Percentiles rank a stretch among this genome's conserved stretches.
Evolutionary conservation across 257 asterid genomes (phyloP).

Genomic region (Solanum boliviense): DNA sequence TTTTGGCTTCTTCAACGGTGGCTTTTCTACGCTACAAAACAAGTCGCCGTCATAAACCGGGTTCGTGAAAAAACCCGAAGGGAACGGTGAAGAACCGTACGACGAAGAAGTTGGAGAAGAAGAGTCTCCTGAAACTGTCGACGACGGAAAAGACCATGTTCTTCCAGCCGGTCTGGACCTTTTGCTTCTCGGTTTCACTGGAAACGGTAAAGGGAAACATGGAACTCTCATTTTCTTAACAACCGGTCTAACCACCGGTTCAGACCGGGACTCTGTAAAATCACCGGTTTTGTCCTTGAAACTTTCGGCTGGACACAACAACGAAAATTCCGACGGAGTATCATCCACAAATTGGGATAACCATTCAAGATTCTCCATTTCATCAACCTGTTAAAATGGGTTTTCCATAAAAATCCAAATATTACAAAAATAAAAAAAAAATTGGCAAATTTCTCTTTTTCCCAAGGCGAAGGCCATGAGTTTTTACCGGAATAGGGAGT

Average conservation of each 20-base stretch:
- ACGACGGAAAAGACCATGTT: constrained; percentile 35
- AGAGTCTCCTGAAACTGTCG: constrained; percentile 29
- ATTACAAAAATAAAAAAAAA: background rate
- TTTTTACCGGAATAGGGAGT: constrained; percentile 64
- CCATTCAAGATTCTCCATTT: constrained; percentile 77
- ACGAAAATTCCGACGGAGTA: constrained; percentile 34
- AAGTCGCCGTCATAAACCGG: constrained; percentile 25
- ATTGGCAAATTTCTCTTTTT: background rate
- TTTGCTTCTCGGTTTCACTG: constrained; percentile 40
- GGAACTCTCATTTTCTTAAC: constrained; percentile 14
- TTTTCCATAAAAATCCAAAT: background rate
- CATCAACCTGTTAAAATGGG: constrained; percentile 43
- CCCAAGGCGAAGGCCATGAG: background rate
- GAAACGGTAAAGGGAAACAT: constrained; percentile 25
- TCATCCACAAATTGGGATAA: constrained; percentile 70
- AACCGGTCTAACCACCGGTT: constrained; percentile 16
- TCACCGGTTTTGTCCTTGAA: constrained; percentile 20
- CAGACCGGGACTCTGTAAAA: constrained; percentile 9
- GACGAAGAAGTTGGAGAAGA: constrained; percentile 41
- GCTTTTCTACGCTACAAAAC: constrained; percentile 30
- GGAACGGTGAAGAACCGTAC: constrained; percentile 18
- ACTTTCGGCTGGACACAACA: constrained; percentile 33
- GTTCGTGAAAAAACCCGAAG: constrained; percentile 11
- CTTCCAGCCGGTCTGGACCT: constrained; percentile 29
- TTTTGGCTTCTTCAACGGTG: constrained; percentile 46